Base-by-base conservation (phyloP, 345 rosid species). In the Mercurialis annua region DNA sequence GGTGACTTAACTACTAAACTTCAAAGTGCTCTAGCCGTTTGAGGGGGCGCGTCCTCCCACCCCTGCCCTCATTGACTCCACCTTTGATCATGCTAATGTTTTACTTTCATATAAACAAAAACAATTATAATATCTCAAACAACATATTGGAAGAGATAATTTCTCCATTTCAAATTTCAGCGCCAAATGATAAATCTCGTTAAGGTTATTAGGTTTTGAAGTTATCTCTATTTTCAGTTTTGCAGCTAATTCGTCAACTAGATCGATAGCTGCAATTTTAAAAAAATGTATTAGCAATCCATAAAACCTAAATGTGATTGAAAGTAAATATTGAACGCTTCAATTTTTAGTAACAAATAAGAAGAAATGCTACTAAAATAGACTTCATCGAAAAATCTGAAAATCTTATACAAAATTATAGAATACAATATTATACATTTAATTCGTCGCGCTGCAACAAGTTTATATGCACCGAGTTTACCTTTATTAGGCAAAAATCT, bases 161-260 rank as follows among this genome's bases (percentile, higher is more conserved):
- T 91, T 90, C 85, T 95, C 99, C 98, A 95, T 95, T 82, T 95
- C 99, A 31, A 95, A 81, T 76, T 95, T 95, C 77, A 92, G 64
- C 33, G 90, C 98, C 0, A 97, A 78, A 18, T 98, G 92, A 73
- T 95, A 84, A 62, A 95, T 91, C 81, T 92, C 99, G 68, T 95
- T 98, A 4, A 95, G 98, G 53, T 92, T 96, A 65, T 94, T 95
- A 51, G 99, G 99, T 75, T 95, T 95, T 26, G 99, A 92, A 57
- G 99, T 95, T 62, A 95, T 95, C 71, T 95, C 99, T 98, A 95
- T 95, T 77, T 95, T 95, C 79, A 95, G 70, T 76, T 95, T 95
- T 44, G 99, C 98, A 6, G 98, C 99, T 26, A 98, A 98, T 85
- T 95, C 99, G 76, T 95, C 99, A 59, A 95, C 99, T 61, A 95